Base-by-base conservation (phyloP, 805 yeast genomes). In the Metschnikowia dekortorum region DNA sequence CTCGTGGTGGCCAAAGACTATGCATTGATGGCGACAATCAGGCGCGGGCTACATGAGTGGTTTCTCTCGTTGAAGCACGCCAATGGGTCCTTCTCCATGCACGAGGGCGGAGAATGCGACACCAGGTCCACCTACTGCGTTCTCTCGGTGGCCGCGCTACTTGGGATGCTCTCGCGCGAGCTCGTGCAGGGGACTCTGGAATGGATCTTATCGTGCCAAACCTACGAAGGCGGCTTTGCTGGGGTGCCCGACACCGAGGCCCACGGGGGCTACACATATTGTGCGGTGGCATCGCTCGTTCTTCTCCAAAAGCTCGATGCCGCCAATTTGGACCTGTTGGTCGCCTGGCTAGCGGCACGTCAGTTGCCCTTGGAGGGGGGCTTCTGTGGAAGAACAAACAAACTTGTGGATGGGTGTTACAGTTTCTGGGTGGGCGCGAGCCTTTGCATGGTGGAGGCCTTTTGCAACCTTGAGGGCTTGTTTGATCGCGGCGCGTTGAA, bases 241-340 rank as follows among this genome's bases (percentile, higher is more conserved):
- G 96, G 96, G 1, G 74, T 75, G 18, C 94, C 96, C 0, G 65
- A 64, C 16, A 74, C 78, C 5, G 99, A 94, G 66, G 97, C 98
- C 0, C 99, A 94, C 64, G 99, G 97, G 2, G 99, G 99, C 0
- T 95, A 94, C 64, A 82, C 98, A 0, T 94, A 81, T 65, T 94
- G 99, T 71, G 96, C 92, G 0, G 71, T 87, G 22, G 73, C 74
- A 4, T 40, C 95, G 85, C 41, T 79, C 82, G 45, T 69, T 81
- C 51, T 78, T 75, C 53, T 74, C 75, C 43, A 41, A 8, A 53
- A 77, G 7, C 47, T 50, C 6, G 65, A 69, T 45, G 54, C 66
- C 18, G 65, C 80, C 1, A 70, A 88, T 60, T 50, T 87, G 2
- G 81, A 74, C 0, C 56, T 53, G 1, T 68, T 90, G 22, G 54